A percentile compares a stretch with the other conserved stretches of the same genome.
These are phyloP conservation scores for Fusarium poae DNA, from an alignment of 2,329 filamentous ascomycete species.

Conservation along the genomic window DNA sequence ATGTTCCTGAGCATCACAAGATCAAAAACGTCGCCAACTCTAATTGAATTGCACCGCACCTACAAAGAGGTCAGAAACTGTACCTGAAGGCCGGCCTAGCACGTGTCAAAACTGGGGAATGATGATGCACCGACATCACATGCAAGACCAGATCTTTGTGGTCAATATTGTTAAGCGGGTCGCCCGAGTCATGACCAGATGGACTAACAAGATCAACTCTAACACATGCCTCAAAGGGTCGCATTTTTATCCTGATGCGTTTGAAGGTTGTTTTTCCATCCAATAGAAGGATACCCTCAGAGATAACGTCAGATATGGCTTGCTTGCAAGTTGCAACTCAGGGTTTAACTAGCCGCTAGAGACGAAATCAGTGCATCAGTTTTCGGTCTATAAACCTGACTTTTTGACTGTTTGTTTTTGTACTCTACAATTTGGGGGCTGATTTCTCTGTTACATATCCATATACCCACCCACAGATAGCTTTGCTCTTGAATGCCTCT, in stretches of 20 bases:
- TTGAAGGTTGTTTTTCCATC: conserved; percentile 33
- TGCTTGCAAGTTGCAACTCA: conserved; percentile 15
- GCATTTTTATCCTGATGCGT: conserved; percentile 34
- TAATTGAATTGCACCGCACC: conserved; percentile 14
- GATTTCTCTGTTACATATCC: too few species aligned
- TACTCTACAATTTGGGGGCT: too few species aligned
- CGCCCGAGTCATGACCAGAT: conserved; percentile 36
- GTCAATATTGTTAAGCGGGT: conserved; percentile 36
- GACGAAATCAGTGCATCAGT: too few species aligned
- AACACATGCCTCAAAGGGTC: conserved; percentile 27
- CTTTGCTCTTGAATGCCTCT: conserved; percentile 18
- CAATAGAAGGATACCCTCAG: conserved; percentile 19
- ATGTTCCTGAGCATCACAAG: conserved; percentile 33
- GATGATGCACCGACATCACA: conserved; percentile 44
- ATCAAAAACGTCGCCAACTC: conserved; percentile 25
- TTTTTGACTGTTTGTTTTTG: too few species aligned
- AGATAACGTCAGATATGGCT: conserved; percentile 28
- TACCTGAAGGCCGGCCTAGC: conserved; percentile 42
- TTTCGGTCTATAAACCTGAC: too few species aligned
- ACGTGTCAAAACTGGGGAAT: conserved; percentile 49
- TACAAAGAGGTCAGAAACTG: conserved; percentile 7
- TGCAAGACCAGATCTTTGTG: conserved; percentile 36
- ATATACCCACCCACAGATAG: too few species aligned
- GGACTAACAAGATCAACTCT: conserved; percentile 39
- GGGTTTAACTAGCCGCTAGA: too few species aligned